Evolutionary conservation across 148 eudicot genomes (phyloP), one percentile per base, ranked within the genome.

Genomic region (Silene uniflora): DNA sequence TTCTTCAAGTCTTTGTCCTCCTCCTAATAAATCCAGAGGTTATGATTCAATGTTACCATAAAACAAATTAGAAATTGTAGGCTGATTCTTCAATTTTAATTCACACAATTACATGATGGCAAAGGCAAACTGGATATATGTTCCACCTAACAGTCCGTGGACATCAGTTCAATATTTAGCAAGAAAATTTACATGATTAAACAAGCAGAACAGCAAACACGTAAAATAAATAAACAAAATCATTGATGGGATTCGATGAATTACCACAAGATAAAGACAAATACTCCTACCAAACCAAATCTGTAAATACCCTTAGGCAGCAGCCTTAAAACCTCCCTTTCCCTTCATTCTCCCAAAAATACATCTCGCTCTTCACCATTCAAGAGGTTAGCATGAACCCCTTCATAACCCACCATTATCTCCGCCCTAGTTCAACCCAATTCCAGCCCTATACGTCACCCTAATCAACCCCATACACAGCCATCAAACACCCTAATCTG

Each of bases 1-100:
- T n/a, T 85, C 73, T 79, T 82, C 62, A 85, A 73, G 64, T 84
- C 84, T 75, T 89, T 81, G 69, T 79, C 87, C 79, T 86, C 81
- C 35, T 87, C 90, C 94, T 91, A 79, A 64, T 14, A 29, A 67
- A 69, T 68, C 21, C 7, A 79, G 19, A 66, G 1, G 13, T 78
- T 6, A 76, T 4, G 52, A 18, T 32, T 24, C 27, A 21, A n/a
- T 65, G 29, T 7, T 56, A 64, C 56, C 52, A 46, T 9, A 71
- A 14, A 22, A 29, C 61, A 27, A 17, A 66, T 11, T 29, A 55
- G 19, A 68, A 39, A 39, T 22, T 25, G 17, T 18, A 42, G 17
- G 25, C 19, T 47, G 74, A 44, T 46, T 11, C 47, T 59, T 69
- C 22, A 39, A 5, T 14, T 17, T 46, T 19, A 18, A 32, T 66